Evolutionary conservation across 257 asterid genomes (phyloP).

Genomic region (Solanum pinnatisectum): DNA sequence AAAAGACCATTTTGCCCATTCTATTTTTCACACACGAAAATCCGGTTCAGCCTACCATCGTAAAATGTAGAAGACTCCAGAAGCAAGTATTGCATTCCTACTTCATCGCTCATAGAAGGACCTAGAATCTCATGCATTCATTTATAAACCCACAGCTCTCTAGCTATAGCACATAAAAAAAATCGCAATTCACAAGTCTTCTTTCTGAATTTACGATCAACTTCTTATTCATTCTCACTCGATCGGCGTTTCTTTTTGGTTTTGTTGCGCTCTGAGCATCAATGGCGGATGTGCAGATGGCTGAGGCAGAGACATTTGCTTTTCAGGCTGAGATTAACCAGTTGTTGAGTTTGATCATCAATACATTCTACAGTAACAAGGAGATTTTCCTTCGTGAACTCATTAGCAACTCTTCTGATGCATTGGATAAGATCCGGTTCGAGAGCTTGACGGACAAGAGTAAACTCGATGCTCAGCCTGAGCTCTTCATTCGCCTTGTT

Average conservation of each 20-base stretch:
- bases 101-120: neutral
- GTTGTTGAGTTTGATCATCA: neutral
- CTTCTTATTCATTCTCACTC: neutral
- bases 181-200: neutral
- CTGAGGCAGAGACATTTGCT: neutral
- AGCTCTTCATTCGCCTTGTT: conserved; percentile 4
- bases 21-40: neutral
- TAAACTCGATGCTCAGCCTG: conserved; percentile 6
- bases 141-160: neutral
- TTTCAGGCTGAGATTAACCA: neutral
- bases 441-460: conserved; percentile 7
- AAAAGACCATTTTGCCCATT: neutral
- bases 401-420: conserved; percentile 3
- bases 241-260: neutral
- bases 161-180: neutral
- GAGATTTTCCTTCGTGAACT: neutral
- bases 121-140: neutral
- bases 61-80: neutral
- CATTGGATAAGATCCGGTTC: neutral
- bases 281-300: neutral
- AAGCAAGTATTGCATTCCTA: neutral
- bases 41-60: neutral
- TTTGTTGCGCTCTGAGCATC: neutral
- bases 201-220: neutral
- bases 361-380: neutral